phyloP scores from a whole-genome alignment of 2,329 filamentous ascomycete genomes.

The Xylariaceae sp. region DNA sequence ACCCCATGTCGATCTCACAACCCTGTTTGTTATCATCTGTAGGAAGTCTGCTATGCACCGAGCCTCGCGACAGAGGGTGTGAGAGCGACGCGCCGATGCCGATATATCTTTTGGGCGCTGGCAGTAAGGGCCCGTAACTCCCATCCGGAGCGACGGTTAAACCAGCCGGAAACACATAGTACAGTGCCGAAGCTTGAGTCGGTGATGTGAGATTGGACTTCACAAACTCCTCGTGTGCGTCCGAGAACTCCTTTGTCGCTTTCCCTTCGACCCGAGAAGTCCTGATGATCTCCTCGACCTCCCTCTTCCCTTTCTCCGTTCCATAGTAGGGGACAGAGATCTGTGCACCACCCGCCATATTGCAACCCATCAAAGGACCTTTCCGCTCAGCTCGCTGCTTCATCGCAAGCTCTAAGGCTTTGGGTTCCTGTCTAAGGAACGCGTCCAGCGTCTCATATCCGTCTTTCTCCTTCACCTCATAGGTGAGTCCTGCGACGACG shows the following conservation, averaged over 20 bases:
- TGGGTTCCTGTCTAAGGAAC: slow-evolving; percentile 18
- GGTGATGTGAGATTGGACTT: slow-evolving; percentile 6
- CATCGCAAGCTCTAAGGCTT: slow-evolving; percentile 18
- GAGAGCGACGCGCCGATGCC: slow-evolving; percentile 7
- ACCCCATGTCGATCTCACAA: slow-evolving; percentile 3
- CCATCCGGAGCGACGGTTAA: not conserved
- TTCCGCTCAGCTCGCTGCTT: slow-evolving; percentile 18
- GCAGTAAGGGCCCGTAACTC: not conserved
- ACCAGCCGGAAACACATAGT: slow-evolving; percentile 1
- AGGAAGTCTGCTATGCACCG: slow-evolving; percentile 15
- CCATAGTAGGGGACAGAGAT: slow-evolving; percentile 16
- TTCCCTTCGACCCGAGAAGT: not conserved
- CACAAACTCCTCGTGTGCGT: slow-evolving; percentile 6
- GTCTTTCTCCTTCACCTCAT: slow-evolving; percentile 19
- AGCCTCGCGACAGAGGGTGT: slow-evolving; percentile 19
- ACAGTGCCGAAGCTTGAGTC: slow-evolving; percentile 2
- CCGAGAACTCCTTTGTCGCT: slow-evolving; percentile 2
- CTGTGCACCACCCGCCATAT: slow-evolving; percentile 17
- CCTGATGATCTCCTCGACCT: not conserved
- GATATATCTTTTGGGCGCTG: slow-evolving; percentile 2
- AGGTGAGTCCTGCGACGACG: slow-evolving; percentile 18
- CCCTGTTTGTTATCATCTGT: not conserved
- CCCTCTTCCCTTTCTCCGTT: not conserved
- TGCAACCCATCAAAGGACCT: slow-evolving; percentile 21
- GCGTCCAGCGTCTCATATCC: slow-evolving; percentile 21